phyloP scores from a whole-genome alignment of 1,139 yeast species.

The Protomyces macrosporus region DNA sequence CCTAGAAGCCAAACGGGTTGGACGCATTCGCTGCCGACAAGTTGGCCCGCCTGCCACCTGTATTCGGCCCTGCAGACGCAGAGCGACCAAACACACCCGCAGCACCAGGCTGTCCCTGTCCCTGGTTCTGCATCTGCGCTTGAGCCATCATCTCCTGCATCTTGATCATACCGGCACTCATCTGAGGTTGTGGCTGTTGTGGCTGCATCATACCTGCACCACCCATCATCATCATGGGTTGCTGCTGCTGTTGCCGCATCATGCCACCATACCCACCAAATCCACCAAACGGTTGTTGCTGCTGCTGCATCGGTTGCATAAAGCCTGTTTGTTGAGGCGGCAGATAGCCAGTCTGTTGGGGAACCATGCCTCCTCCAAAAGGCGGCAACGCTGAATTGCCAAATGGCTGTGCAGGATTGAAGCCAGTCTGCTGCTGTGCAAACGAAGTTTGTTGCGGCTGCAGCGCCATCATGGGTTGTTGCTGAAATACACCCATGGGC shows the following conservation, averaged over 20 bases:
- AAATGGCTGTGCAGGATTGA: conserved; percentile 25
- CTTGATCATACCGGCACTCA: conserved; percentile 24
- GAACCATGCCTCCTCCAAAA: conserved; percentile 10
- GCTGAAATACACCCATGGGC: conserved; percentile 26
- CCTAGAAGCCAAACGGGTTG: conserved; percentile 19
- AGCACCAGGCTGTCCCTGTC: not conserved
- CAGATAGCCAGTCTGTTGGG: conserved; percentile 27
- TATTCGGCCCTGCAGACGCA: conserved; percentile 7
- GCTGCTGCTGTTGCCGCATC: conserved; percentile 33
- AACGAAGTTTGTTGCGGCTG: conserved; percentile 45
- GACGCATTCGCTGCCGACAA: conserved; percentile 10
- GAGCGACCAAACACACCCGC: conserved; percentile 12
- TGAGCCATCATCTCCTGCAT: conserved; percentile 26
- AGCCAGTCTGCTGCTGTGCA: conserved; percentile 26
- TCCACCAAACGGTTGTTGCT: conserved; percentile 40
- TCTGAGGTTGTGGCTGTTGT: conserved; percentile 33
- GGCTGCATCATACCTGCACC: conserved; percentile 18
- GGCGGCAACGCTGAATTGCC: conserved; percentile 24
- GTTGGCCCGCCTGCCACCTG: conserved; percentile 11
- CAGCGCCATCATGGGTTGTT: conserved; percentile 39
- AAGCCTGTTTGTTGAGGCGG: conserved; percentile 26
- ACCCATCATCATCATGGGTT: conserved; percentile 26
- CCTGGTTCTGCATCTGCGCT: conserved; percentile 8
- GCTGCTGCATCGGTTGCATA: conserved; percentile 34
- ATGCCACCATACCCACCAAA: conserved; percentile 31